Percentiles rank a stretch among this genome's conserved stretches.
Evolutionary conservation across 1,284 basidiomycete genomes (phyloP).

Genomic region (Austroboletus novae-zelandiae): DNA sequence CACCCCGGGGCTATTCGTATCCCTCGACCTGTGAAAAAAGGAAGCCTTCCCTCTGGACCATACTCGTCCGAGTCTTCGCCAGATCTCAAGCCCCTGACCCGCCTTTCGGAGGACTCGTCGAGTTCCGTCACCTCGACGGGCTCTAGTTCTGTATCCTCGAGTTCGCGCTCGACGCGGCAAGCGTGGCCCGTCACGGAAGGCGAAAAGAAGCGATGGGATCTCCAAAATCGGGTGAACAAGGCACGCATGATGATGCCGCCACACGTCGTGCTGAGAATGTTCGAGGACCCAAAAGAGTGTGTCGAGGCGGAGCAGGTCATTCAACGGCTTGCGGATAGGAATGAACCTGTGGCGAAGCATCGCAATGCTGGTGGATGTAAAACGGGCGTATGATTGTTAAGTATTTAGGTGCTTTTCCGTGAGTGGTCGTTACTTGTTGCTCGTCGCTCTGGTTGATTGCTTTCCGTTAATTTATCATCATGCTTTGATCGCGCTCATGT

Average conservation of each 20-base stretch:
- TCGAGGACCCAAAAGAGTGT: conserved; percentile 65
- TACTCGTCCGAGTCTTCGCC: conserved; percentile 12
- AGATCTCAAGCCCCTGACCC: conserved; percentile 8
- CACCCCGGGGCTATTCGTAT: conserved; percentile 8
- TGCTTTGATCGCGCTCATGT: neutral
- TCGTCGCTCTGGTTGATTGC: neutral
- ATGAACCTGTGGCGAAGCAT: neutral
- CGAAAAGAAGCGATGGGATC: conserved; percentile 52
- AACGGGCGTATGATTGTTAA: neutral
- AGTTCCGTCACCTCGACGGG: conserved; percentile 17
- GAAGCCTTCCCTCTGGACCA: conserved; percentile 29
- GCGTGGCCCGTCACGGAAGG: conserved; percentile 38
- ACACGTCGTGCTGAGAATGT: conserved; percentile 58
- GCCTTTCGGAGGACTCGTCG: conserved; percentile 20
- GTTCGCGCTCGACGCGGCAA: conserved; percentile 6
- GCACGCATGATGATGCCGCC: conserved; percentile 56
- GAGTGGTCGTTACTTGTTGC: neutral
- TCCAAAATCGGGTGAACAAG: conserved; percentile 60
- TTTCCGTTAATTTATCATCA: neutral
- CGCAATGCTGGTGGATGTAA: too few relatives aligned
- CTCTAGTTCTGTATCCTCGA: conserved; percentile 27
- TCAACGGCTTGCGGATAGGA: conserved; percentile 3
- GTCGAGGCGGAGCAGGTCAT: conserved; percentile 50
- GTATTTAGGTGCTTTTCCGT: neutral
- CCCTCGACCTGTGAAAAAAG: conserved; percentile 15